Base-by-base conservation (phyloP, 1,139 yeast species). In the Blastobotrys apis region DNA sequence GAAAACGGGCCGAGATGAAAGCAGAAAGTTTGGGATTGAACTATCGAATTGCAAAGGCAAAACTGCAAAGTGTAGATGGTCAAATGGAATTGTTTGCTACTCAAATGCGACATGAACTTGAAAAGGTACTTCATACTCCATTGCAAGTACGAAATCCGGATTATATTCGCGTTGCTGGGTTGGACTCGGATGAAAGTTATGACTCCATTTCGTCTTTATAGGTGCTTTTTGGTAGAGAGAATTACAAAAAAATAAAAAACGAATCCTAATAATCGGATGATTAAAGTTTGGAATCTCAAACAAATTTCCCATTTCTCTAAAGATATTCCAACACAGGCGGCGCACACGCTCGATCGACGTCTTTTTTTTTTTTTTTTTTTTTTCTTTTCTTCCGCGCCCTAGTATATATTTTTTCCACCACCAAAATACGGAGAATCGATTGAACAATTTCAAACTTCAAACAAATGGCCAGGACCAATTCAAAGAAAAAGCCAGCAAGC, bases 11-110 rank as follows among this genome's bases (percentile, higher is more conserved):
- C 3, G 47, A 47, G 23, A 32, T 33, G 15, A 47, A 47, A 30
- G 49, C 49, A 20, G 33, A 37, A 15, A 43, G 43, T 12, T 26
- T 47, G 16, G 49, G 45, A 25, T 33, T 47, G n/a, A 37, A 43
- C 5, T 36, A 37, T 10, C 40, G 49, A 5, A 29, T 47, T 8
- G 41, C 41, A 8, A 47, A 47, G 26, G 49, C 49, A n/a, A 43
- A 33, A 31, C 22, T 43, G 9, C 31, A 26, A 2, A 43, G 49
- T 12, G 17, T 19, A 15, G 36, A 47, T 16, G 33, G 40, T 19
- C 49, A 47, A 16, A 33, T 44, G 30, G 39, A 47, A 16, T 32
- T 32, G 6, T 22, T 39, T 31, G 42, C 37, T 16, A 26, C 15
- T 13, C 30, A 33, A 22, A 16, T 39, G 23, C 20, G 31, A 8